These are phyloP conservation scores for Rhodotorula taiwanensis DNA, from an alignment of 768 basidiomycete species.

Conservation along the genomic window DNA sequence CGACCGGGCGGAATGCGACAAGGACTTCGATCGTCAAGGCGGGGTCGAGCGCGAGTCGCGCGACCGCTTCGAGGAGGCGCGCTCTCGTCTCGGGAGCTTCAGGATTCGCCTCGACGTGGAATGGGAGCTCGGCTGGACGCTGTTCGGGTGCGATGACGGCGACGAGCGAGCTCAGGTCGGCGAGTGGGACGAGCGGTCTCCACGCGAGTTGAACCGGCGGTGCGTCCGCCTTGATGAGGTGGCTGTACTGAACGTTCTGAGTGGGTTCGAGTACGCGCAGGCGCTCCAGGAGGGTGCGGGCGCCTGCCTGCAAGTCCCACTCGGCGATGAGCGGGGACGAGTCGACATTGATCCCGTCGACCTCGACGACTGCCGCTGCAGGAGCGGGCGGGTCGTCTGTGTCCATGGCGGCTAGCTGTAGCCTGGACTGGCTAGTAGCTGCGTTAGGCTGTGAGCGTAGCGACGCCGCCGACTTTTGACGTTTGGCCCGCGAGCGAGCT, in stretches of 20 bases:
- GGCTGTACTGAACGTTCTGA: not conserved
- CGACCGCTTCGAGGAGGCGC: slow-evolving; percentile 53
- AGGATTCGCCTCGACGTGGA: not conserved
- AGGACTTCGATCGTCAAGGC: slow-evolving; percentile 61
- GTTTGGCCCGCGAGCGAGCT: not conserved
- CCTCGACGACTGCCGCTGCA: not conserved
- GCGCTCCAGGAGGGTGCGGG: not conserved
- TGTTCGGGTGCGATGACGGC: not conserved
- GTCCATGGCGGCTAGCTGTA: too few species aligned
- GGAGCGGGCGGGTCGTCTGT: not conserved
- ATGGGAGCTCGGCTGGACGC: slow-evolving; percentile 1
- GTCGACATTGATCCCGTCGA: too few species aligned
- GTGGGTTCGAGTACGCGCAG: not conserved
- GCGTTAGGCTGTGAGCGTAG: too few species aligned
- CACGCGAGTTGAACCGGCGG: slow-evolving; percentile 7
- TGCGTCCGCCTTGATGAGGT: not conserved
- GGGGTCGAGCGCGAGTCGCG: slow-evolving; percentile 57
- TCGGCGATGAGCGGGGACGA: not conserved
- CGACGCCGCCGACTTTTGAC: too few species aligned
- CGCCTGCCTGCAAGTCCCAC: not conserved
- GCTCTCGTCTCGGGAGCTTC: not conserved
- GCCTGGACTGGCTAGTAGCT: too few species aligned
- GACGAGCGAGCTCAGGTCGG: slow-evolving; percentile 23
- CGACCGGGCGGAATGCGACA: slow-evolving; percentile 63
- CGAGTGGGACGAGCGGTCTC: slow-evolving; percentile 23